Base-by-base conservation (phyloP, 305 asterid genomes). In the Solanum chacoense region DNA sequence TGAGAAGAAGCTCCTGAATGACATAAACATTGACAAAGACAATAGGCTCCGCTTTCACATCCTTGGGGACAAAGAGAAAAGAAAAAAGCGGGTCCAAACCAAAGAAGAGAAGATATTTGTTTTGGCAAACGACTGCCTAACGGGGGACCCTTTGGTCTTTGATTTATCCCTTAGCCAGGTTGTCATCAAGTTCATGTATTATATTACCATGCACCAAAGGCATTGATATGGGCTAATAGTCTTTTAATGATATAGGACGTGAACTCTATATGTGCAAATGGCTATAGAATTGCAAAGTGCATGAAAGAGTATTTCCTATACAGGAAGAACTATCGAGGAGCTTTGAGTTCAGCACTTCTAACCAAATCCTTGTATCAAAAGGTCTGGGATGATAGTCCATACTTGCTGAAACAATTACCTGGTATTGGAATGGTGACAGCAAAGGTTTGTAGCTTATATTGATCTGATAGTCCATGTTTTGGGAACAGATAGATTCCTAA, bases 401-500 rank as follows among this genome's bases (percentile, higher is more conserved):
- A 93, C 94, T 93, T 96, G 94, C 97, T 97, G 92, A 97, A 97
- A 93, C 99, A 97, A 90, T 91, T 97, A 90, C 97, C 98, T 67
- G 99, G 99, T 91, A 96, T 97, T 78, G 99, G 99, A 74, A 95
- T 95, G 98, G 99, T 97, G 91, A 97, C 99, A 36, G 99, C 99
- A 89, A 97, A 97, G 99, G 99, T 97, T 76, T 83, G 92, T 89
- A 84, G 89, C 86, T 88, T 67, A 18, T 50, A 20, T 29, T 55
- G 12, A 50, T 83, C 74, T 50, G 31, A 55, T 18, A 50, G 42
- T 83, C 42, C 74, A 83, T 29, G 73, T 4, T 32, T 83, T 29
- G 32, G 42, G 74, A 83, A 45, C 18, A 83, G 86, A 45, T 4
- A 9, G 72, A 45, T 29, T 12, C 85, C 74, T 50, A 50, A 50